These are phyloP conservation scores for Aspergillus ochraceoroseus DNA, from an alignment of 2,329 filamentous ascomycete genomes.

Conservation along the genomic window DNA sequence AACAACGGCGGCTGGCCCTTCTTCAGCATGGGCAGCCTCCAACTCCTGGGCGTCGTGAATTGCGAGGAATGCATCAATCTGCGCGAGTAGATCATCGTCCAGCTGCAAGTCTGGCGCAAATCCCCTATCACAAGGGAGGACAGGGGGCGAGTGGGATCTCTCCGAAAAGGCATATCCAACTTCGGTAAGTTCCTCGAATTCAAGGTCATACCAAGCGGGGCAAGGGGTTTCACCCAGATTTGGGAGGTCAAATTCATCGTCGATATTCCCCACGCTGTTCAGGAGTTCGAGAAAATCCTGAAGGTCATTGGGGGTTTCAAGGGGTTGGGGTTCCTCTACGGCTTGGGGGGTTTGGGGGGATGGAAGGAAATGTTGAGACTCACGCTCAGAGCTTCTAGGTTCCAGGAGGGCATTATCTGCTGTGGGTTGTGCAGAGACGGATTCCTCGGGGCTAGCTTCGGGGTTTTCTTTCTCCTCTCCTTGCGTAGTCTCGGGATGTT, in stretches of 20 bases:
- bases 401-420: conserved; percentile 12
- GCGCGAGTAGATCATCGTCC: conserved; percentile 2
- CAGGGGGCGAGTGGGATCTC: conserved; percentile 11
- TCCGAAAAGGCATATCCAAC: conserved; percentile 15
- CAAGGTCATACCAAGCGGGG: not conserved
- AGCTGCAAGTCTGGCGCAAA: not conserved
- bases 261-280: too few species aligned
- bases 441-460: not conserved
- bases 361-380: conserved; percentile 7
- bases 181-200: conserved; percentile 10
- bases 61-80: conserved; percentile 7
- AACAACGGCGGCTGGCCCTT: too few species aligned
- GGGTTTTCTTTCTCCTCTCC: conserved; percentile 10
- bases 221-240: not conserved
- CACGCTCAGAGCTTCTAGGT: conserved; percentile 15
- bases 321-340: not conserved
- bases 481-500: conserved; percentile 1
- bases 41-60: conserved; percentile 2
- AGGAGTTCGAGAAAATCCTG: not conserved
- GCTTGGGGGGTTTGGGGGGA: not conserved
- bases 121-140: not conserved
- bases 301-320: not conserved
- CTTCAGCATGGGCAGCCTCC: too few species aligned
- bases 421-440: not conserved
- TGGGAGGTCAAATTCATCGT: not conserved